phyloP scores from a whole-genome alignment of 345 rosid species.

The Aquilaria sinensis region DNA sequence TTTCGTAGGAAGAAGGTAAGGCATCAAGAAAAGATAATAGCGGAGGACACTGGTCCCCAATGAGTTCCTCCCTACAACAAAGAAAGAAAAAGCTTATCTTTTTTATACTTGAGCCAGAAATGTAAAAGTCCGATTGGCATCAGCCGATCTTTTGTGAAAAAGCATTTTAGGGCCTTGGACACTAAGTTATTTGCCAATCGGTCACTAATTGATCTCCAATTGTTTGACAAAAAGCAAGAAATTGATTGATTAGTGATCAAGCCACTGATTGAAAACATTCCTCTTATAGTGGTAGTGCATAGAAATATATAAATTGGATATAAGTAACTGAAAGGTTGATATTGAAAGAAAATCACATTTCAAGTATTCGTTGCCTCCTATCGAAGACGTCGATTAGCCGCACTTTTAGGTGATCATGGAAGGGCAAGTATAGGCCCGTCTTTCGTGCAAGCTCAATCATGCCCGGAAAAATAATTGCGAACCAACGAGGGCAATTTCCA shows the following conservation, averaged over 20 bases:
- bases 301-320: too few relatives aligned
- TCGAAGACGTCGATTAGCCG: slow-evolving; percentile 18
- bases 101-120: background rate
- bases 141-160: too few relatives aligned
- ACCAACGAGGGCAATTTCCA: slow-evolving; percentile 45
- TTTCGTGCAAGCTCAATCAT: slow-evolving; percentile 41
- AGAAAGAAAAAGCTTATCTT: background rate
- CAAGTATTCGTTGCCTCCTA: slow-evolving; percentile 29
- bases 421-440: slow-evolving; percentile 29
- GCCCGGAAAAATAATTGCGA: slow-evolving; percentile 41
- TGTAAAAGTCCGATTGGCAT: background rate
- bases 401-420: slow-evolving; percentile 9
- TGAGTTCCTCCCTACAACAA: slow-evolving; percentile 31
- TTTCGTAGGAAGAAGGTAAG: slow-evolving; percentile 17
- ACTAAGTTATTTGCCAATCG: too few relatives aligned
- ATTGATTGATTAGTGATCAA: background rate
- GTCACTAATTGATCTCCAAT: too few relatives aligned
- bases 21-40: slow-evolving; percentile 48
- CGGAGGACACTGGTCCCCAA: slow-evolving; percentile 21
- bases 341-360: slow-evolving; percentile 16
- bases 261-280: background rate
- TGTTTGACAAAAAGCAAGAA: too few relatives aligned
- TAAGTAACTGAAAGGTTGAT: too few relatives aligned
- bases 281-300: too few relatives aligned
- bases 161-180: too few relatives aligned